Conservation (phyloP, 805 yeast species). For the Starmerella cellae region DNA sequence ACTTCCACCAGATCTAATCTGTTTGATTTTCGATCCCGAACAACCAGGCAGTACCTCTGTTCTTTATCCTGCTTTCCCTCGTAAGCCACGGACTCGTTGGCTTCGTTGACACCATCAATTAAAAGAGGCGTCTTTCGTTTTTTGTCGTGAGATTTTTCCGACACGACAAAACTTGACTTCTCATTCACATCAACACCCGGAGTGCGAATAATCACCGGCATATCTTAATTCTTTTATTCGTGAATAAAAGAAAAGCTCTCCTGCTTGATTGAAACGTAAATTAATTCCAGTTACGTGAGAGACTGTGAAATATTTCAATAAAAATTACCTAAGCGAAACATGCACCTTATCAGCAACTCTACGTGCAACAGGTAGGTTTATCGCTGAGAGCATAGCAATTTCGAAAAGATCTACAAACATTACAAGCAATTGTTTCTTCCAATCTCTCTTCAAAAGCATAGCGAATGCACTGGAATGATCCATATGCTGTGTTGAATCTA, state of each 20-base stretch:
- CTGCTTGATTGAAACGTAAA: too few species aligned
- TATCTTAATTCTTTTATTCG: too few species aligned
- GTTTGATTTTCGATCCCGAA: constrained; percentile 57
- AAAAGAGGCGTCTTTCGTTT: constrained; percentile 5
- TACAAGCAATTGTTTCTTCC: too few species aligned
- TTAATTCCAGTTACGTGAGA: too few species aligned
- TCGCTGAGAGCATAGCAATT: too few species aligned
- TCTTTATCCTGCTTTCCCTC: constrained; percentile 38
- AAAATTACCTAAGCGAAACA: too few species aligned
- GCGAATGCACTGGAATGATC: constrained; percentile 15
- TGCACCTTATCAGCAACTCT: too few species aligned
- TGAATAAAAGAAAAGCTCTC: too few species aligned
- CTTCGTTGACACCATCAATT: constrained; percentile 58
- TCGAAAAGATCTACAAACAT: too few species aligned
- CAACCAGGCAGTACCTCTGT: constrained; percentile 54
- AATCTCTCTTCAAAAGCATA: too few species aligned
- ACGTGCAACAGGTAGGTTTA: too few species aligned
- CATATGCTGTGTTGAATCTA: constrained; percentile 48
- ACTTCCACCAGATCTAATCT: constrained; percentile 50
- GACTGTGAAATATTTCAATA: too few species aligned
- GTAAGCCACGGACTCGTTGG: constrained; percentile 52
- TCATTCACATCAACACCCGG: constrained; percentile 56
- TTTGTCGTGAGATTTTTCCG: constrained; percentile 31
- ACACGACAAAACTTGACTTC: constrained; percentile 49
- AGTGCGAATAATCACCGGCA: constrained; percentile 54